Percentiles rank a stretch among this genome's conserved stretches.
These are phyloP conservation scores for Aspergillus uvarum DNA, from an alignment of 2,329 filamentous ascomycete genomes.

Conservation along the genomic window DNA sequence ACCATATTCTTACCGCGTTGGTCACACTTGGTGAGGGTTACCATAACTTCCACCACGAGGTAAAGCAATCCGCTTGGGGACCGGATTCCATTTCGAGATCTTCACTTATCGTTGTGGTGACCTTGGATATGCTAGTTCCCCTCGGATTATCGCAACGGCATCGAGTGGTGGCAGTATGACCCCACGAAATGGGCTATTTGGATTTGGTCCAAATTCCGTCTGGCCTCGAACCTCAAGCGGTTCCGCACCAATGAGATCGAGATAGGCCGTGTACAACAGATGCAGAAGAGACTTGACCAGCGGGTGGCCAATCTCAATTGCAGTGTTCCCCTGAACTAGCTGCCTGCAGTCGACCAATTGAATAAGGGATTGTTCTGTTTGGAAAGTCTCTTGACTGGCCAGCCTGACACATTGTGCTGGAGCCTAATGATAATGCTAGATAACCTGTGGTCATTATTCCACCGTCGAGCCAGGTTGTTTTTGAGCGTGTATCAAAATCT, in stretches of 20 bases:
- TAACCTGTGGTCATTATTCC: too few species aligned
- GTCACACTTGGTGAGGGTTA: constrained; percentile 84
- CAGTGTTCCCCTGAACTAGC: too few species aligned
- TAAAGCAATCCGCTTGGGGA: background rate
- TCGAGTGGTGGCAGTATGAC: constrained; percentile 86
- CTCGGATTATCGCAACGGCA: constrained; percentile 86
- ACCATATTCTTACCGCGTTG: constrained; percentile 79
- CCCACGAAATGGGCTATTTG: constrained; percentile 87
- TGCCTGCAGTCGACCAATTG: too few species aligned
- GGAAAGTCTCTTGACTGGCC: too few species aligned
- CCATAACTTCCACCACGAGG: constrained; percentile 86
- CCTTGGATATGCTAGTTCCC: constrained; percentile 60
- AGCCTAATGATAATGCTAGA: too few species aligned
- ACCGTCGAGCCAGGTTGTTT: too few species aligned
- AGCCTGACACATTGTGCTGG: too few species aligned
- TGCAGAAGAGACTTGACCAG: background rate
- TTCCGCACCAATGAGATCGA: background rate
- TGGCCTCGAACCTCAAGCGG: background rate
- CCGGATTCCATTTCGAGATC: too few species aligned
- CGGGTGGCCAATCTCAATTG: background rate
- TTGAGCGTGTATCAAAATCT: too few species aligned
- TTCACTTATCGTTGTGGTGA: background rate
- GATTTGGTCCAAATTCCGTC: constrained; percentile 73
- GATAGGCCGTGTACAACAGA: background rate
- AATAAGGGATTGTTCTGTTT: too few species aligned